Percentiles rank a stretch among this genome's conserved stretches.
Evolutionary conservation across 108 stramenopile genomes (phyloP).

Genomic region (Parietichytrium sp.): DNA sequence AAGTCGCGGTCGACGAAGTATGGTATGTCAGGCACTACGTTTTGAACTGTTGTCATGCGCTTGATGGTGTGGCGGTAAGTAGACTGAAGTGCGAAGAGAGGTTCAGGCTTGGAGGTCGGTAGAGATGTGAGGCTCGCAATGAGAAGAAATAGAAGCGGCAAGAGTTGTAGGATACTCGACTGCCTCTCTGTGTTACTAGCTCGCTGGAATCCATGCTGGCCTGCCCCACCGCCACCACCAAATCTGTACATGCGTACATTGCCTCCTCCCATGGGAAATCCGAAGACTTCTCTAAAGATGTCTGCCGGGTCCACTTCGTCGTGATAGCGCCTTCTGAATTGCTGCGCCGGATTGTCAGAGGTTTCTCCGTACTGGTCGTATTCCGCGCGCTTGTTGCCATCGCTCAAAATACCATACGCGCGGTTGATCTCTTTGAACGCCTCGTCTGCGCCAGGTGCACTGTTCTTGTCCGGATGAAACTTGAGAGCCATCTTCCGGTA

Average conservation of each 20-base stretch:
- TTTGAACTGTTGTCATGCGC: neutral
- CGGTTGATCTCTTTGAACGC: constrained; percentile 23
- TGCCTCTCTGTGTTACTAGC: neutral
- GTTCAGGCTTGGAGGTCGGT: neutral
- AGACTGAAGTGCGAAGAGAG: neutral
- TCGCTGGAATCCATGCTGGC: neutral
- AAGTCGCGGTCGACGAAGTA: neutral
- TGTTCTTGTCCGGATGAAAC: constrained; percentile 43
- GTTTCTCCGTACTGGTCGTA: constrained; percentile 14
- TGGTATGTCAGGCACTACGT: neutral
- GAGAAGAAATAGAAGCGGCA: constrained; percentile 15
- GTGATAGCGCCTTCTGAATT: neutral
- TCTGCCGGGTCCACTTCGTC: constrained; percentile 11
- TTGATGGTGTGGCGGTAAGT: neutral
- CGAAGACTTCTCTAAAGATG: constrained; percentile 34
- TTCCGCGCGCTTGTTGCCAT: neutral
- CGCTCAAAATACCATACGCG: constrained; percentile 2
- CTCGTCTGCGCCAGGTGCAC: constrained; percentile 37
- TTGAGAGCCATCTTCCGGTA: constrained; percentile 36
- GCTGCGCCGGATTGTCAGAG: constrained; percentile 38
- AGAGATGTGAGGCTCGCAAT: neutral
- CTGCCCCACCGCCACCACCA: neutral
- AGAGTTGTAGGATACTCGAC: neutral
- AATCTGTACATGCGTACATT: constrained; percentile 30
- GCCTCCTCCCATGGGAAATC: neutral